Base-by-base conservation (phyloP, 352 stramenopile species). In the Pythium biforme region DNA sequence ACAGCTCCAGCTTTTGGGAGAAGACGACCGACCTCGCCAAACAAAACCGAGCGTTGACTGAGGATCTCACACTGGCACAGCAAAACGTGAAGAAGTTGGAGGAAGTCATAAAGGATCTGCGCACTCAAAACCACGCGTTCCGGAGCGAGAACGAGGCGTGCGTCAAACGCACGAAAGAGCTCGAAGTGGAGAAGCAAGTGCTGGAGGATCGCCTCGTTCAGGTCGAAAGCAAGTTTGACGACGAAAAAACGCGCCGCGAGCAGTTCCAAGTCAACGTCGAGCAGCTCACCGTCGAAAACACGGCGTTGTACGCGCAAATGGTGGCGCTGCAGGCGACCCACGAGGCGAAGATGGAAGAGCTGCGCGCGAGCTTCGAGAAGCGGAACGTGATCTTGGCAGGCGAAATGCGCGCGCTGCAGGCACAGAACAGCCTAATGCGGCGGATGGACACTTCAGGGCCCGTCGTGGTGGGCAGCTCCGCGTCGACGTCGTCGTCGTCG, bases 261-360 rank as follows among this genome's bases (percentile, higher is more conserved):
- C 82, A 95, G 51, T 95, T 95, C 60, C 82, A 95, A 64, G 81
- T 95, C n/a, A 86, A 88, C 29, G 79, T 92, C 12, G 83, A 95
- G 67, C 86, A 95, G 56, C 59, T 95, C 15, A 91, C 84, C 3
- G 81, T 91, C 20, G 86, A 95, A 47, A 96, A 94, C 57, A 94
- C 83, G 10, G 83, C 87, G 5, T 46, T 94, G 62, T 92, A 96
- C 50, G 86, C 85, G 12, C 85, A 94, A 65, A 93, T 96, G 87
- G 83, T 93, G 27, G 84, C 85, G 39, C 31, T 94, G 25, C 83
- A 94, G 69, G 88, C 83, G 8, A 90, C 81, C 0, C 80, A 92
- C 49, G 83, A 92, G 62, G 81, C 82, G 1, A 91, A 91, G 64
- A 86, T 90, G 74, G 85, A 96, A 62, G 84, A 95, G 57, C 48